Conservation (phyloP, 2,329 filamentous ascomycete species). For the Erysiphe neolycopersici region DNA sequence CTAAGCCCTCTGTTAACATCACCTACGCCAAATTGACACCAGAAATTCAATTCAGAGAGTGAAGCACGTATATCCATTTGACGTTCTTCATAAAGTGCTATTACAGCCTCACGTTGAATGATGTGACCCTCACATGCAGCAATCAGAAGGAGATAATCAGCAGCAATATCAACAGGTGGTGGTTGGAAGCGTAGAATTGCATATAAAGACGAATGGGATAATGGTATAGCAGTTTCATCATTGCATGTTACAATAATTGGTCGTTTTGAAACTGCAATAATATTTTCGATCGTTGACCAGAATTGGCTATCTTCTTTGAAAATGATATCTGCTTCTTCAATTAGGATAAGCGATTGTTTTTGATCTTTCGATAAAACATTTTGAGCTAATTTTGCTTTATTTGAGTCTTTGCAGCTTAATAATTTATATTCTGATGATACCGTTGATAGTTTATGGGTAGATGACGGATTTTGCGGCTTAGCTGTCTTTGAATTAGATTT, state of each 20-base stretch:
- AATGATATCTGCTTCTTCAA: slow-evolving; percentile 82
- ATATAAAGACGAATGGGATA: slow-evolving; percentile 49
- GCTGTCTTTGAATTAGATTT: not conserved
- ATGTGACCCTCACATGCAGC: slow-evolving; percentile 78
- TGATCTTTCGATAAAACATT: slow-evolving; percentile 19
- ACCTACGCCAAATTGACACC: slow-evolving; percentile 89
- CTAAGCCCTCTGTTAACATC: slow-evolving; percentile 69
- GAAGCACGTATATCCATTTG: slow-evolving; percentile 50
- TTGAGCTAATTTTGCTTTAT: slow-evolving; percentile 11
- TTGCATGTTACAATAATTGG: slow-evolving; percentile 93
- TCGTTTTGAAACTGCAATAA: slow-evolving; percentile 63
- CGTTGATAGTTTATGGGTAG: not conserved
- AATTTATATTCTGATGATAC: not conserved
- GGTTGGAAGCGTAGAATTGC: slow-evolving; percentile 54
- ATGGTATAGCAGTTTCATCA: slow-evolving; percentile 56
- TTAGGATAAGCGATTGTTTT: slow-evolving; percentile 78
- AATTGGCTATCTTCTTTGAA: slow-evolving; percentile 94
- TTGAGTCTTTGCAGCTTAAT: slow-evolving; percentile 12
- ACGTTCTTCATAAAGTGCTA: slow-evolving; percentile 42
- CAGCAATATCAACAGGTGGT: slow-evolving; percentile 38
- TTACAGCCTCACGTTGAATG: slow-evolving; percentile 37
- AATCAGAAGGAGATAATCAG: slow-evolving; percentile 57
- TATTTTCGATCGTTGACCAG: slow-evolving; percentile 53
- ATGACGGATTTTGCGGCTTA: not conserved
- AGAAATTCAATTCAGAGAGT: slow-evolving; percentile 69